Evolutionary conservation across 2,329 filamentous ascomycete genomes (phyloP).

Genomic region (Cladophialophora carrionii): DNA sequence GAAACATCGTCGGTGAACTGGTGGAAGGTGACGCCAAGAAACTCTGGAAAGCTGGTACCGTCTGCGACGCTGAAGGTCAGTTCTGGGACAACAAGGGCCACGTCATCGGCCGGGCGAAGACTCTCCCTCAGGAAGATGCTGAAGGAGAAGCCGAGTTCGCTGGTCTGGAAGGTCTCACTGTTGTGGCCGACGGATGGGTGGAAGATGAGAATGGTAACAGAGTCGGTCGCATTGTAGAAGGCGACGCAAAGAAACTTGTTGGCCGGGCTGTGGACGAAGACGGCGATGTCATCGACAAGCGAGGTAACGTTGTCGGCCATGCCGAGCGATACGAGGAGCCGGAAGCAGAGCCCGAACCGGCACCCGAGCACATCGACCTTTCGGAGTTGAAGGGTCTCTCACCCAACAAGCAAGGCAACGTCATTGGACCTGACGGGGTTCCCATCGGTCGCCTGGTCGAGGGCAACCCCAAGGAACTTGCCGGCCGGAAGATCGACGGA

Average conservation of each 20-base stretch:
- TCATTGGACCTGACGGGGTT: conserved; percentile 57
- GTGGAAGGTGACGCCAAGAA: conserved; percentile 67
- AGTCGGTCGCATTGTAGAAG: conserved; percentile 59
- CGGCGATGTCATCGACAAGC: conserved; percentile 65
- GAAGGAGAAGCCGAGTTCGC: conserved; percentile 49
- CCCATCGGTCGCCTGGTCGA: conserved; percentile 61
- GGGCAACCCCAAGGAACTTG: conserved; percentile 60
- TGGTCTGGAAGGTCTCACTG: conserved; percentile 52
- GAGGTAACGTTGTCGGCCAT: conserved; percentile 64
- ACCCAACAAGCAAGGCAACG: conserved; percentile 63
- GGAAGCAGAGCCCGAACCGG: conserved; percentile 51
- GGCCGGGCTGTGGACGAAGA: conserved; percentile 65
- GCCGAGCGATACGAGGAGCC: conserved; percentile 58
- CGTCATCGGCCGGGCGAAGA: conserved; percentile 63
- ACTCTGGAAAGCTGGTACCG: conserved; percentile 49
- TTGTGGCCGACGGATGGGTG: conserved; percentile 54
- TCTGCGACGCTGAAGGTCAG: conserved; percentile 63
- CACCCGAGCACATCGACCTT: conserved; percentile 53
- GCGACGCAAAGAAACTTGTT: conserved; percentile 62
- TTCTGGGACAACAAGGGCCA: conserved; percentile 67
- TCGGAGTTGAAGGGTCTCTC: conserved; percentile 58
- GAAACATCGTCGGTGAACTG: conserved; percentile 60
- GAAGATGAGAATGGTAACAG: conserved; percentile 54
- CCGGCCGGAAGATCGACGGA: conserved; percentile 59
- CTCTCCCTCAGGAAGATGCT: conserved; percentile 46